Percentiles rank a stretch among this genome's conserved stretches.
These are phyloP conservation scores for Candida glaebosa DNA, from an alignment of 805 yeast species.

Conservation along the genomic window DNA sequence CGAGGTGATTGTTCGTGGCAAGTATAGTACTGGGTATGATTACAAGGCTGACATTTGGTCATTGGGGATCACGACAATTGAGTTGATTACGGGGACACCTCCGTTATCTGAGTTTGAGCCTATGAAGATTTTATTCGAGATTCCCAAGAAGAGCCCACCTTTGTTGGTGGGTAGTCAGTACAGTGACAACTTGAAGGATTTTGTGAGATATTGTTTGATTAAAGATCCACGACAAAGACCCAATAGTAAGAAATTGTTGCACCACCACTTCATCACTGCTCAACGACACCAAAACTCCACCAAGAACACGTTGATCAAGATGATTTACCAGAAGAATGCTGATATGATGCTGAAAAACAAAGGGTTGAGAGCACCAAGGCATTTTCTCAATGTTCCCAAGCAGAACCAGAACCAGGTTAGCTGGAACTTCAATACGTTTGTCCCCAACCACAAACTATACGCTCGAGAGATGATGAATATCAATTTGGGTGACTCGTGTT, in stretches of 20 bases:
- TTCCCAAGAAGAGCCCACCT: slow-evolving; percentile 68
- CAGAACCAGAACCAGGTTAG: slow-evolving; percentile 7
- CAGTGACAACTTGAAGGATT: slow-evolving; percentile 56
- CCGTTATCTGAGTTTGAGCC: slow-evolving; percentile 76
- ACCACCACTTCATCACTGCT: slow-evolving; percentile 47
- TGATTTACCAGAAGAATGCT: slow-evolving; percentile 41
- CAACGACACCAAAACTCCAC: slow-evolving; percentile 17
- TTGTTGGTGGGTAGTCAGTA: slow-evolving; percentile 40
- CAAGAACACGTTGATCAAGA: slow-evolving; percentile 25
- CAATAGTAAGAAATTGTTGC: slow-evolving; percentile 52
- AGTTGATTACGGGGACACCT: slow-evolving; percentile 76
- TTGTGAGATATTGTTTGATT: slow-evolving; percentile 61
- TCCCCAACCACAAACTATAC: not conserved
- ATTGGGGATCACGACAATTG: slow-evolving; percentile 87
- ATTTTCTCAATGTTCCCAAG: slow-evolving; percentile 4
- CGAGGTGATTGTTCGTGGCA: slow-evolving; percentile 63
- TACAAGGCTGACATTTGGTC: slow-evolving; percentile 96
- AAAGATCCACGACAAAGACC: slow-evolving; percentile 70
- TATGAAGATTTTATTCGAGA: slow-evolving; percentile 67
- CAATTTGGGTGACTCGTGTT: not conserved
- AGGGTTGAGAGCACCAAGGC: slow-evolving; percentile 7
- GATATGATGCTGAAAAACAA: slow-evolving; percentile 23
- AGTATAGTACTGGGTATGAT: slow-evolving; percentile 66
- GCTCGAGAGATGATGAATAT: not conserved
- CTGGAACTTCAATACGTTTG: slow-evolving; percentile 13